Base-by-base conservation (phyloP, 495 filamentous ascomycete species). In the Penicillium macrosclerotiorum region DNA sequence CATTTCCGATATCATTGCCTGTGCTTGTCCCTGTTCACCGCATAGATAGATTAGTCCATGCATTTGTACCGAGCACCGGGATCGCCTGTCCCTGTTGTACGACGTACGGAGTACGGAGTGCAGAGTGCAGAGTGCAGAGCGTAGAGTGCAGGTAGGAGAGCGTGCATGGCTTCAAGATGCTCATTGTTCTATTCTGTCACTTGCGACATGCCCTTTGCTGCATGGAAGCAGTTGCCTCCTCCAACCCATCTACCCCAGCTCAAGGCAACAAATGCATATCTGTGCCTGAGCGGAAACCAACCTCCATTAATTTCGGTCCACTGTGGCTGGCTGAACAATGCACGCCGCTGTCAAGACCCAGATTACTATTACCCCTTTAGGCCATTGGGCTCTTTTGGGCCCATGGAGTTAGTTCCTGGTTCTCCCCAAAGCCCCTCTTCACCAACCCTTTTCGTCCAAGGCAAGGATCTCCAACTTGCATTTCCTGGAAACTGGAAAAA, bases 401-500 rank as follows among this genome's bases (percentile, higher is more conserved):
- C n/a, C n/a, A n/a, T n/a, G n/a, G n/a, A n/a, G n/a, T n/a, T n/a
- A n/a, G n/a, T n/a, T n/a, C n/a, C n/a, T n/a, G n/a, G n/a, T n/a
- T n/a, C n/a, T n/a, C n/a, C 36, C 18, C 20, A 38, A 19, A 13
- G 20, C 20, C 20, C 23, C 17, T 23, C 34, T 24, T 30, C 17
- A 17, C 14, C 39, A 27, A 30, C 33, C 32, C 39, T 31, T 39
- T 34, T n/a, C 33, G 12, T 14, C 24, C 7, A 22, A 43, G 34
- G 40, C 27, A 50, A 37, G 14, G 55, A 62, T 62, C 55, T 47
- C n/a, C 58, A 24, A 37, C 58, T 20, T 55, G 58, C 58, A 62
- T 62, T 53, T 59, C 58, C 58, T 59, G 58, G 58, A 55, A 62
- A 37, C 52, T 45, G 45, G 51, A 46, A 47, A 54, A n/a, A n/a